Evolutionary conservation across 805 yeast genomes (phyloP).

Genomic region (Wickerhamiella parazyma): DNA sequence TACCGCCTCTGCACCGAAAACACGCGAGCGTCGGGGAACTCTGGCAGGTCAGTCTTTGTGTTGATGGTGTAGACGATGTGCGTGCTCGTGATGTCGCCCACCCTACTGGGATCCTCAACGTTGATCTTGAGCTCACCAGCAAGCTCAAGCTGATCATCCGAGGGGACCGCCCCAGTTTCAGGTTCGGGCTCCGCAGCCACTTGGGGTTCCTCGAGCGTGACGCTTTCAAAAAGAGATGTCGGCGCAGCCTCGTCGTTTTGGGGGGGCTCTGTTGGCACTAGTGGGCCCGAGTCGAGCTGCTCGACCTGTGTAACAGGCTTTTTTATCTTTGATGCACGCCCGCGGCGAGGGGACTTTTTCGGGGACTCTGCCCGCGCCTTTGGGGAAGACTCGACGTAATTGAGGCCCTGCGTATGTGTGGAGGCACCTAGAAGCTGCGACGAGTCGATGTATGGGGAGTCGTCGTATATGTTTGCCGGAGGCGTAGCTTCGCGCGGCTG

Average conservation of each 20-base stretch:
- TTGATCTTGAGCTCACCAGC: constrained; percentile 31
- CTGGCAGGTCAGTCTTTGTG: constrained; percentile 39
- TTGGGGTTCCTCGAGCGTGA: constrained; percentile 1
- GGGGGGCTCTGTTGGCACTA: neutral
- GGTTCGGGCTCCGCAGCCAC: neutral
- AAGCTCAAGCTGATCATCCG: neutral
- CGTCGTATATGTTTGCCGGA: neutral
- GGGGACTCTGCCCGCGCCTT: neutral
- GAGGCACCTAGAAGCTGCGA: constrained; percentile 1
- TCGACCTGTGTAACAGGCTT: neutral
- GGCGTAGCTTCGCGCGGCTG: neutral
- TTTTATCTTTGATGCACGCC: constrained; percentile 5
- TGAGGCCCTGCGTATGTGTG: constrained; percentile 3
- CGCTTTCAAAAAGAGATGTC: neutral
- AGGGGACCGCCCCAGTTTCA: neutral
- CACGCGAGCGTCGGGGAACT: constrained; percentile 28
- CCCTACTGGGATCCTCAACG: constrained; percentile 83
- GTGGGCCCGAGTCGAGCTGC: constrained; percentile 6
- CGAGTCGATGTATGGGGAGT: constrained; percentile 1
- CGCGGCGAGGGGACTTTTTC: neutral
- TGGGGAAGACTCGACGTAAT: neutral
- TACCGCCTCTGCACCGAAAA: constrained; percentile 68
- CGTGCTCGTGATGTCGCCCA: constrained; percentile 78
- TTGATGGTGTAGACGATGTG: constrained; percentile 78
- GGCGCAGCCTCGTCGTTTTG: neutral